Evolutionary conservation across 2,329 filamentous ascomycete genomes (phyloP).

Genomic region (Penicillium sp.): DNA sequence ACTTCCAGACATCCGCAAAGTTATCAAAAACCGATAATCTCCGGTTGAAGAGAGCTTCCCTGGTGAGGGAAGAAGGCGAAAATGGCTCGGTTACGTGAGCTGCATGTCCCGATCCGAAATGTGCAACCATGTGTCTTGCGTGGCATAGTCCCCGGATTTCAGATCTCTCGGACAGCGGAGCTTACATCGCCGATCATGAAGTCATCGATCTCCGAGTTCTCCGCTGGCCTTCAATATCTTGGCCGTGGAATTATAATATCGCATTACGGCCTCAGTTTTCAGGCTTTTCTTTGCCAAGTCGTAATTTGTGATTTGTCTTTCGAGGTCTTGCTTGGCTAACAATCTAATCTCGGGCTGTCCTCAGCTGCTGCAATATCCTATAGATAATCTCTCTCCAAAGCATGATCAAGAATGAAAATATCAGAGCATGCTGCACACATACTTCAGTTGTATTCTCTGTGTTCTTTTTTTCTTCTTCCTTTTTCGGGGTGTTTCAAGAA

Average conservation of each 20-base stretch:
- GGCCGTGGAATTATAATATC: background rate
- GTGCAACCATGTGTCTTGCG: slow-evolving; percentile 8
- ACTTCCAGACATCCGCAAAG: slow-evolving; percentile 1
- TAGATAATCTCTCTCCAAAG: no score
- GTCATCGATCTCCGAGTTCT: slow-evolving; percentile 16
- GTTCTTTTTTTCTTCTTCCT: no score
- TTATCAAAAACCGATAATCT: slow-evolving; percentile 1
- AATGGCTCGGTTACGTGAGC: slow-evolving; percentile 12
- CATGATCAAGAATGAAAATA: no score
- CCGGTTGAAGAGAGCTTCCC: background rate
- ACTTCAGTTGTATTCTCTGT: no score
- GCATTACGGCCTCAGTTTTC: background rate
- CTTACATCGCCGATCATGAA: slow-evolving; percentile 14
- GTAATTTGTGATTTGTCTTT: no score
- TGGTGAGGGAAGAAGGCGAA: background rate
- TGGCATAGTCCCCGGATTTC: background rate
- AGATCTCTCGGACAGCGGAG: slow-evolving; percentile 1
- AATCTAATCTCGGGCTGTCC: no score
- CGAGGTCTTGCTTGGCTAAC: no score
- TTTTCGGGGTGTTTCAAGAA: no score
- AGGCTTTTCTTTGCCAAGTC: no score
- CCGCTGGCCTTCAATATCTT: no score
- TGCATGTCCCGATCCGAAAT: slow-evolving; percentile 8
- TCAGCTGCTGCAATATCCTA: no score
- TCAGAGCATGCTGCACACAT: no score